Evolutionary conservation across 306 rosid genomes (phyloP).

Genomic region (Mucuna pruriens): DNA sequence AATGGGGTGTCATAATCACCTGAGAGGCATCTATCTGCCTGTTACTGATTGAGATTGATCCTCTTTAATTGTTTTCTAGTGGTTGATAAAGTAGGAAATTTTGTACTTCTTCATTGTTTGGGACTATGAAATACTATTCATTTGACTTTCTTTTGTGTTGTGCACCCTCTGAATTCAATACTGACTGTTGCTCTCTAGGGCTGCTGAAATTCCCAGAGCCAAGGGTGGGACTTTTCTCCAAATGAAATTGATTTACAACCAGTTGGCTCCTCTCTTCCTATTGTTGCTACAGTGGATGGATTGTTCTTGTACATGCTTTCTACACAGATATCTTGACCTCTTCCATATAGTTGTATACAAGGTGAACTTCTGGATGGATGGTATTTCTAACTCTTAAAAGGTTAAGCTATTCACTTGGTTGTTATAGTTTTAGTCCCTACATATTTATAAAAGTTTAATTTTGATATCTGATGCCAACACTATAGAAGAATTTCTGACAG

Average conservation of each 20-base stretch:
- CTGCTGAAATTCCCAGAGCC: slow-evolving; percentile 82
- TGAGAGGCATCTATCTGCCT: neutral
- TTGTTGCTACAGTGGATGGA: slow-evolving; percentile 87
- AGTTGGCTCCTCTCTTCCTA: slow-evolving; percentile 77
- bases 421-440: neutral
- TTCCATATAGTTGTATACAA: slow-evolving; percentile 82
- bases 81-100: neutral
- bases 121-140: neutral
- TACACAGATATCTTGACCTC: slow-evolving; percentile 72
- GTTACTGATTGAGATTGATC: neutral
- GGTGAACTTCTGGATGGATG: slow-evolving; percentile 54
- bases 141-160: neutral
- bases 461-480: neutral
- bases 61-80: slow-evolving; percentile 7
- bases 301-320: slow-evolving; percentile 77
- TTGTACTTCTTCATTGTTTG: neutral
- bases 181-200: slow-evolving; percentile 52
- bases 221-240: slow-evolving; percentile 78
- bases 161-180: slow-evolving; percentile 17
- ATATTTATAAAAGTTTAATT: neutral
- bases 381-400: neutral
- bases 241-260: slow-evolving; percentile 86
- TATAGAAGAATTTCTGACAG: neutral
- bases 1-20: neutral
- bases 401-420: neutral